phyloP scores from a whole-genome alignment of 148 eudicot genomes.

The Fagopyrum homotropicum region DNA sequence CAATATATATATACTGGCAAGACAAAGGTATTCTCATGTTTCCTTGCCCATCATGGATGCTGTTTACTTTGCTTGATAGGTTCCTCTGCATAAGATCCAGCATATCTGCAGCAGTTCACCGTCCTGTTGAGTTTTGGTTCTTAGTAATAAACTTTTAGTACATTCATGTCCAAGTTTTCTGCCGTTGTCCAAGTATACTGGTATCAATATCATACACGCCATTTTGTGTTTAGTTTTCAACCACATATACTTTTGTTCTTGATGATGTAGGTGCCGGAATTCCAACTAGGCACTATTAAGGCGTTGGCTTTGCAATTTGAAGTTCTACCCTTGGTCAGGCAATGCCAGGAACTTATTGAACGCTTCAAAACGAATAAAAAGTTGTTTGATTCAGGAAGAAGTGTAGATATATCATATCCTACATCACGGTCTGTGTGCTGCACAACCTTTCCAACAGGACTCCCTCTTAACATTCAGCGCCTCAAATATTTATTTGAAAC shows the following conservation, averaged over 20 bases:
- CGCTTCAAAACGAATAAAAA: constrained; percentile 66
- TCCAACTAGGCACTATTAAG: constrained; percentile 46
- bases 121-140: neutral
- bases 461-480: constrained; percentile 43
- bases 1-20: constrained; percentile 74
- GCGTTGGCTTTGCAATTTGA: constrained; percentile 55
- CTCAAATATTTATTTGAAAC: constrained; percentile 35
- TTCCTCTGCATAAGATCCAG: neutral
- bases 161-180: neutral
- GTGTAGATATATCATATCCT: constrained; percentile 68
- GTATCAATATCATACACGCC: neutral
- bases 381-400: constrained; percentile 59
- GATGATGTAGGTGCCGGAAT: constrained; percentile 53
- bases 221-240: neutral
- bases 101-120: neutral
- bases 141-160: neutral
- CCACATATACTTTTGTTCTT: neutral
- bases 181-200: neutral
- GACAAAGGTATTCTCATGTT: constrained; percentile 43
- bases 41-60: neutral
- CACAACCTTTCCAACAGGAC: constrained; percentile 45
- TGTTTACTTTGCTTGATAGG: neutral
- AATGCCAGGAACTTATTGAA: constrained; percentile 68
- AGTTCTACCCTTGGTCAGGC: constrained; percentile 65
- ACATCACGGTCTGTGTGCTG: constrained; percentile 43